Conservation (phyloP, 306 rosid genomes). For the Lathyrus aphaca region DNA sequence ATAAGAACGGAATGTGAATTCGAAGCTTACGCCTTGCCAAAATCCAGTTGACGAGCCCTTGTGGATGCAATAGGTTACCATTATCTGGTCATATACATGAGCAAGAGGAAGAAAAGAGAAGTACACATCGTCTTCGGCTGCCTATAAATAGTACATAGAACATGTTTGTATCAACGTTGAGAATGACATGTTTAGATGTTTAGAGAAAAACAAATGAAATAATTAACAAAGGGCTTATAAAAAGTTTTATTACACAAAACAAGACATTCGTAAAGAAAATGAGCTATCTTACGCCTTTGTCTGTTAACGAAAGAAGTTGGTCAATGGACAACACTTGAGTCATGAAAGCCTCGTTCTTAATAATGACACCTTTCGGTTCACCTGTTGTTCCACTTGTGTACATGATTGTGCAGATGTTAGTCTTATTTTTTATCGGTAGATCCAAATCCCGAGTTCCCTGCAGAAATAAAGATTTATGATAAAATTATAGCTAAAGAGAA, state of each 20-base stretch:
- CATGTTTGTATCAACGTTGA: slow-evolving; percentile 5
- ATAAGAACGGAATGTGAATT: slow-evolving; percentile 29
- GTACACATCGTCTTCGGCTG: slow-evolving; percentile 72
- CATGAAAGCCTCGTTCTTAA: slow-evolving; percentile 74
- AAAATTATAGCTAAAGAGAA: neutral
- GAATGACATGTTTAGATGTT: no score
- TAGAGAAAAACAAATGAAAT: neutral
- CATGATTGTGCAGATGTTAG: slow-evolving; percentile 75
- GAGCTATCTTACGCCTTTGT: slow-evolving; percentile 59
- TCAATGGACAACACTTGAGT: slow-evolving; percentile 74
- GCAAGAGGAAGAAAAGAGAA: slow-evolving; percentile 95
- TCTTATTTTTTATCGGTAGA: slow-evolving; percentile 65
- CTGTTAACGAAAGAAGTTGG: slow-evolving; percentile 66
- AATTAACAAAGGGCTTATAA: neutral
- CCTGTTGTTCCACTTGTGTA: slow-evolving; percentile 98
- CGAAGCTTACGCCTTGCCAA: slow-evolving; percentile 87
- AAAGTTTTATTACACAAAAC: slow-evolving; percentile 14
- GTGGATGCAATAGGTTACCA: slow-evolving; percentile 81
- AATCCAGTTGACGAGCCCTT: slow-evolving; percentile 82
- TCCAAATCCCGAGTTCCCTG: slow-evolving; percentile 67
- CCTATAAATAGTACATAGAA: slow-evolving; percentile 49
- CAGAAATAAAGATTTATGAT: slow-evolving; percentile 16
- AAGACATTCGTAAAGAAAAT: slow-evolving; percentile 8
- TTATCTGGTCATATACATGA: slow-evolving; percentile 88
- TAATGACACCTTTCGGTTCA: slow-evolving; percentile 92